Base-by-base conservation (phyloP, 331 rosid species). In the Spiraea crenata region DNA sequence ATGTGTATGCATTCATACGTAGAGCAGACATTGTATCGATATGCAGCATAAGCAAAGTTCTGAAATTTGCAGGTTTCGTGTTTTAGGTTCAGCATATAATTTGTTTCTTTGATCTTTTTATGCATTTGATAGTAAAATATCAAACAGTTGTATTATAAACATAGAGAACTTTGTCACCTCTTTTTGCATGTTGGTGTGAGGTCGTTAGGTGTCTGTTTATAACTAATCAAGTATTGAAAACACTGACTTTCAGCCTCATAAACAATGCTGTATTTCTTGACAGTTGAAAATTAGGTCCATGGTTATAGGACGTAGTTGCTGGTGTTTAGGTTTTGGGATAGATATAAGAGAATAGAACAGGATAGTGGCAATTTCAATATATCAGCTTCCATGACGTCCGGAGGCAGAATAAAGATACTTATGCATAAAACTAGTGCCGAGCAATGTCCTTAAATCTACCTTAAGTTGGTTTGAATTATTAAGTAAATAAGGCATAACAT, bases 21-120 rank as follows among this genome's bases (percentile, higher is more conserved):
- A 13, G 20, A 12, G 31, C 14, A 19, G 41, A 8, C 3, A 19
- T 11, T 54, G 8, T 50, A 20, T 5, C 6, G 10, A 11, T 70
- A 5, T 46, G 0, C 34, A 25, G 31, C 31, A 2, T 25, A 49
- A 25, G 38, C 12, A 44, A 34, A 16, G 44, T 12, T 51, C 11
- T 69, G 47, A 16, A 71, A 38, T 77, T 57, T 46, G 54, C n/a
- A 38, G 68, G 67, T 67, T 66, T 66, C 39, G 3, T 57, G 67
- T 9, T 74, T n/a, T 54, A 40, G 64, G 42, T 16, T 63, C 11
- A 25, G 57, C 45, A 15, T 35, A 70, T 10, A 12, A 16, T 34
- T 42, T 45, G 49, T 17, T 45, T 16, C 13, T 3, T 57, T 57
- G 46, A 41, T 61, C 35, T 39, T 0, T 44, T 42, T 19, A 8